Evolutionary conservation across 148 eudicot genomes (phyloP), one percentile per base, ranked within the genome.

Genomic region (Amaranthus palmeri): DNA sequence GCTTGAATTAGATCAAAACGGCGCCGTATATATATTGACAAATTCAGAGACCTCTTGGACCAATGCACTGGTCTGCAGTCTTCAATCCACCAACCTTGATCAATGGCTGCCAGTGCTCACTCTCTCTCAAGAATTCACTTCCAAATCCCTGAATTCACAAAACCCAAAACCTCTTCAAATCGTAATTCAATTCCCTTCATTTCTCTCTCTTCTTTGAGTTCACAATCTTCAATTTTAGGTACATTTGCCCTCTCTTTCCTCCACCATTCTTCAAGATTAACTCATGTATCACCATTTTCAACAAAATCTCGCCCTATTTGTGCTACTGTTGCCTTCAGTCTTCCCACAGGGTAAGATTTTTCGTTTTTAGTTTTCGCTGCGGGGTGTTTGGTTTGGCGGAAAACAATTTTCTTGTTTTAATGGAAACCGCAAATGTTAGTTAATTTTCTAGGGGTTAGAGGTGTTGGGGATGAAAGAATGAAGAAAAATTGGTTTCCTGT

Each of bases 311-410:
- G 57, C 57, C 76, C 76, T 63, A 42, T 85, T 72, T 70, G 76
- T 54, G 84, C 90, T 43, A 41, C 78, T 7, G 77, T 76, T 50
- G 56, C 81, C 3, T 77, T 80, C 73, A 83, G 80, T 70, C 88
- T 88, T n/a, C 96, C 92, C 0, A 83, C 85, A 10, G 79, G 78
- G 96, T 91, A 81, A 77, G 70, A 65, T 18, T 65, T 65, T 49
- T 25, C 7, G 18, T 48, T 48, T 25, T 25, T 25, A 25, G 36
- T 25, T 25, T 25, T 25, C 36, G 36, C 1, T 25, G 36, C 36
- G 36, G 36, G 36, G 36, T 25, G 36, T 25, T 25, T 25, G 36
- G 36, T 25, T 25, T 25, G 36, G 36, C 36, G 36, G 36, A 25
- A 25, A 25, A 25, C 36, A 25, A 25, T 25, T 25, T 25, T 25